Evolutionary conservation across 2,329 filamentous ascomycete species (phyloP).

Genomic region (Zymoseptoria passerinii): DNA sequence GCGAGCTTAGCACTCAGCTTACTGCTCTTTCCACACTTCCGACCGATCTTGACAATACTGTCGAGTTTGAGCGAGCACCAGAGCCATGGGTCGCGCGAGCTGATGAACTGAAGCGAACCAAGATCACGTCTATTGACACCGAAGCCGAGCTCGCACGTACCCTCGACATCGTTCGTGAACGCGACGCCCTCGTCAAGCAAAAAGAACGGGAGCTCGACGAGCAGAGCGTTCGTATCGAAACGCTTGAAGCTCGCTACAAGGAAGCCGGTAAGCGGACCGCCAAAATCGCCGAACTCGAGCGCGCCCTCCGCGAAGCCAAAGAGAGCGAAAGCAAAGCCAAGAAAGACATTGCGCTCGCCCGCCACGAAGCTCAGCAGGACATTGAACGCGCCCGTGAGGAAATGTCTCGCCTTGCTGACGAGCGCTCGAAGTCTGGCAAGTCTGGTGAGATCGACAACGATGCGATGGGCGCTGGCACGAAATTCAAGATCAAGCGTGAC

Average conservation of each 20-base stretch:
- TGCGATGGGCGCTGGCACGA: conserved; percentile 59
- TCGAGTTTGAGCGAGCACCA: conserved; percentile 58
- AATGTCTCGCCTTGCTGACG: conserved; percentile 21
- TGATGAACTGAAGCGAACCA: conserved; percentile 72
- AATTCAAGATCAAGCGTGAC: conserved; percentile 63
- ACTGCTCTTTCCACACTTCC: conserved; percentile 60
- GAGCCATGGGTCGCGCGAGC: conserved; percentile 80
- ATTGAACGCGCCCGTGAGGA: conserved; percentile 24
- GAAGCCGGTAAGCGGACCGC: conserved; percentile 72
- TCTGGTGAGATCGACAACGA: conserved; percentile 56
- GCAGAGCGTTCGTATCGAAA: conserved; percentile 83
- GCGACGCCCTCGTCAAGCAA: conserved; percentile 46
- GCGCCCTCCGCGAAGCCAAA: conserved; percentile 23
- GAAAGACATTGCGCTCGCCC: conserved; percentile 19
- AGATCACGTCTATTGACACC: conserved; percentile 69
- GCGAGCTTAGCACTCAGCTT: conserved; percentile 54
- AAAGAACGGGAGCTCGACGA: conserved; percentile 76
- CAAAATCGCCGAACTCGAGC: conserved; percentile 57
- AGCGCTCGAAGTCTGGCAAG: conserved; percentile 33
- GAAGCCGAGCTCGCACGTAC: conserved; percentile 77
- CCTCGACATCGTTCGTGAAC: conserved; percentile 71
- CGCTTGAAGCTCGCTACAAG: conserved; percentile 77
- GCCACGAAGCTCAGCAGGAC: conserved; percentile 21
- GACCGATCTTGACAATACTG: conserved; percentile 36
- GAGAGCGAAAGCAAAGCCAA: conserved; percentile 50